Evolutionary conservation across 441 rosid genomes (phyloP), one percentile per base, ranked within the genome.

Genomic region (Flueggea neowawraea): DNA sequence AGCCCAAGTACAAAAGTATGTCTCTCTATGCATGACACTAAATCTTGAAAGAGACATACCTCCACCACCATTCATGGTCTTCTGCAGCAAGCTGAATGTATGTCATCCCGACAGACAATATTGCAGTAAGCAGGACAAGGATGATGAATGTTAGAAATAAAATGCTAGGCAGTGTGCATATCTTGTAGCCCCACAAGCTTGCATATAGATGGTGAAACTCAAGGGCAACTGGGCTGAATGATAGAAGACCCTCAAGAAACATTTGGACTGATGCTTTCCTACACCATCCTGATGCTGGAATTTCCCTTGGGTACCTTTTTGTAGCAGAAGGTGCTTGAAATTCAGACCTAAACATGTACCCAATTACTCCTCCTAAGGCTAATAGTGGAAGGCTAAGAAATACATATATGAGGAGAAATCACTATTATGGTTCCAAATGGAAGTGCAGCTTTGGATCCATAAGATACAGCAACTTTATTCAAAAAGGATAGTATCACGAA

Each of bases 1-100:
- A 22, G 28, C 28, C 28, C 28, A 22, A 22, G 28, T n/a, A n/a
- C n/a, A n/a, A n/a, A n/a, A n/a, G n/a, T 22, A 22, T 22, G 28
- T 22, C 28, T 22, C 28, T 22, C 28, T 22, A 22, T 22, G 28
- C 28, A 22, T 22, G 28, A 22, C 28, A 22, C 28, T 22, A 2
- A 22, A 22, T 22, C 28, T 22, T 33, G 36, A 73, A 44, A 41
- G 50, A 49, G 47, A 55, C 76, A 72, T 84, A 88, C 97, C 96
- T 90, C 97, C 97, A 93, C 96, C 96, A 93, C 97, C 98, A 93
- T 63, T 82, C 71, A 70, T 85, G 97, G 76, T 93, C 92, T 71
- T 90, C 95, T 48, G 80, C 73, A 4, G 95, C 82, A 28, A 90
- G 89, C 69, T 88, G 97, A 70, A 90, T 75, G 73, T 82, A 83